Evolutionary conservation across 2,329 filamentous ascomycete genomes (phyloP).

Genomic region (Lasiodiplodia hormozganensis): DNA sequence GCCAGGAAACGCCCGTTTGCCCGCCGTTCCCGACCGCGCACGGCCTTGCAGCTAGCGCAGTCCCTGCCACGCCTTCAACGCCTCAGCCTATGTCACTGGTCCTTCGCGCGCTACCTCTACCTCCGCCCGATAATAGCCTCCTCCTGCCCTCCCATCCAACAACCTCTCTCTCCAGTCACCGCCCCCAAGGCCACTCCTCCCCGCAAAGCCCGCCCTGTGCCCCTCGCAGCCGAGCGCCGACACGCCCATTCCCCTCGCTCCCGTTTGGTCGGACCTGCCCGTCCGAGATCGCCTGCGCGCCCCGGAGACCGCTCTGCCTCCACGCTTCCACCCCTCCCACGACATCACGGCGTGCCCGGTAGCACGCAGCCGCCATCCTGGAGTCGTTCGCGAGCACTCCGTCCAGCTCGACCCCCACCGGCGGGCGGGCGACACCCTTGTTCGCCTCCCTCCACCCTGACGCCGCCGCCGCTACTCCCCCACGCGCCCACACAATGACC

Average conservation of each 20-base stretch:
- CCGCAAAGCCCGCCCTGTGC: conserved; percentile 13
- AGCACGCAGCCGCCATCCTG: conserved; percentile 18
- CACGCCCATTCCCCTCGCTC: conserved; percentile 13
- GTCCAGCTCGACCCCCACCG: conserved; percentile 13
- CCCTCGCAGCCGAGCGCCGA: not conserved
- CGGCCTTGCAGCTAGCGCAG: conserved; percentile 20
- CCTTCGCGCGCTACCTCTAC: conserved; percentile 5
- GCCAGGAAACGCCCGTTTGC: conserved; percentile 1
- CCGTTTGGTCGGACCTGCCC: conserved; percentile 16
- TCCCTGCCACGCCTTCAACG: conserved; percentile 24
- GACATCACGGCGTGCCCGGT: conserved; percentile 1
- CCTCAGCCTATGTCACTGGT: conserved; percentile 23
- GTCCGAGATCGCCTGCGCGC: conserved; percentile 18
- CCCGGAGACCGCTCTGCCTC: conserved; percentile 13
- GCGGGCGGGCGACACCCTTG: conserved; percentile 23
- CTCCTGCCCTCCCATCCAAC: conserved; percentile 10
- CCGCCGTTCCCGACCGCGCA: conserved; percentile 21
- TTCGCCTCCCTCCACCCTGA: conserved; percentile 15
- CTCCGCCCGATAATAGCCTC: conserved; percentile 20
- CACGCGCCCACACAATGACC: conserved; percentile 34
- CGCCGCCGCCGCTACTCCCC: conserved; percentile 5
- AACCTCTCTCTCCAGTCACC: not conserved
- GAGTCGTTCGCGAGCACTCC: conserved; percentile 6
- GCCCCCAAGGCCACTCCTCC: not conserved
- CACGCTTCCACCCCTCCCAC: not conserved